A percentile compares a stretch with the other conserved stretches of the same genome.
Evolutionary conservation across 768 basidiomycete genomes (phyloP).

Genomic region (Mycena latifolia): DNA sequence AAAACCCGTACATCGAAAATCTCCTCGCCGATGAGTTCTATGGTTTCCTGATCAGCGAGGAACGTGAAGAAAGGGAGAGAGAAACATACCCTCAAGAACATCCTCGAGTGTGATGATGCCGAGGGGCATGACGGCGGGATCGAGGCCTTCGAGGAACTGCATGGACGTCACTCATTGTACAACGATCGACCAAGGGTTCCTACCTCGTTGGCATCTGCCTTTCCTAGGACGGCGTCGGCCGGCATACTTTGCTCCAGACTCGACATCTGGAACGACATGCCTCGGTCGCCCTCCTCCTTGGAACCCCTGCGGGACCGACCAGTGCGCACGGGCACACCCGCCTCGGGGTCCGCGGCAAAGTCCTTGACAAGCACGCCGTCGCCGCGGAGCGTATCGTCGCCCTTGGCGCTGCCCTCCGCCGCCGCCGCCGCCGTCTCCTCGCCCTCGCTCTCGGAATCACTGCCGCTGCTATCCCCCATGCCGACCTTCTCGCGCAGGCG

Average conservation of each 20-base stretch:
- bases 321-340: slow-evolving; percentile 19
- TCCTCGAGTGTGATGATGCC: slow-evolving; percentile 83
- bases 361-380: slow-evolving; percentile 45
- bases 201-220: slow-evolving; percentile 67
- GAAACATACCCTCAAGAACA: slow-evolving; percentile 68
- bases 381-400: slow-evolving; percentile 21
- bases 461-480: slow-evolving; percentile 68
- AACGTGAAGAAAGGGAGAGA: neutral
- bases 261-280: slow-evolving; percentile 40
- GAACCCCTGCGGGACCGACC: slow-evolving; percentile 10
- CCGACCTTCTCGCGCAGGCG: slow-evolving; percentile 82
- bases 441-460: slow-evolving; percentile 34
- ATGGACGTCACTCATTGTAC: neutral
- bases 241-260: slow-evolving; percentile 73
- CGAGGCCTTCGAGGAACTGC: slow-evolving; percentile 70
- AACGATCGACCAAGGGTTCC: slow-evolving; percentile 19
- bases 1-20: slow-evolving; percentile 70
- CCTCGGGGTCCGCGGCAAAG: slow-evolving; percentile 38
- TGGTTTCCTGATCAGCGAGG: neutral
- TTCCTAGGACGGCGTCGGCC: slow-evolving; percentile 73
- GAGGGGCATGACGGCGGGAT: slow-evolving; percentile 72
- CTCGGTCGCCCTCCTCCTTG: slow-evolving; percentile 24
- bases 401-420: slow-evolving; percentile 22
- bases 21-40: slow-evolving; percentile 80
- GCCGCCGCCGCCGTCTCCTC: slow-evolving; percentile 8